Conservation (phyloP, 164 flowering plant genomes). For the Macadamia integrifolia region DNA sequence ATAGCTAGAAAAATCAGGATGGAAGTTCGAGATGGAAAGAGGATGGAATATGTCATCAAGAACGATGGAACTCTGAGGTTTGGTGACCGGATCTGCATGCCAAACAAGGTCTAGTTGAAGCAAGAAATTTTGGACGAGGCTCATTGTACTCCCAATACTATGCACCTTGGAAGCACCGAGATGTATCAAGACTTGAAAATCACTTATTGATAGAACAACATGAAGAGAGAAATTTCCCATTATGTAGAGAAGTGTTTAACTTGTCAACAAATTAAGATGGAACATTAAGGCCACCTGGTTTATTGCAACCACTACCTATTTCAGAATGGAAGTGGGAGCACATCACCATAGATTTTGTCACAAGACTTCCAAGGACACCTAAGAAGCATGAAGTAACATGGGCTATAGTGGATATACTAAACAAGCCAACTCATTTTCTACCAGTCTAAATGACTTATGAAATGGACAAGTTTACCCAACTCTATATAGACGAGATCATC, state of each 20-base stretch:
- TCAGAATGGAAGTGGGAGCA: background rate
- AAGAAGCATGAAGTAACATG: background rate
- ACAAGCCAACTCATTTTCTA: constrained; percentile 4
- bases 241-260: constrained; percentile 5
- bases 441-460: background rate
- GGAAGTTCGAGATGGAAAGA: no score
- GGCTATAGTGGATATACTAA: constrained; percentile 5
- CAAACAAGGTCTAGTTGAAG: background rate
- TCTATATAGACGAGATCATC: background rate
- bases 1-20: no score
- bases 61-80: background rate
- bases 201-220: constrained; percentile 1
- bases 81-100: background rate
- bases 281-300: background rate
- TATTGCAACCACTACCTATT: background rate
- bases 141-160: background rate
- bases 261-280: background rate
- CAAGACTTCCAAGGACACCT: background rate
- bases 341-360: background rate
- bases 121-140: background rate
- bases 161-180: constrained; percentile 6
- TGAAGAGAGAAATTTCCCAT: constrained; percentile 1
- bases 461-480: background rate
- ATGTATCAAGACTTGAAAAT: constrained; percentile 7
- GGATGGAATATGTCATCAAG: background rate